Evolutionary conservation across 768 basidiomycete genomes (phyloP), one percentile per base, ranked within the genome.

Genomic region (Pisolithus sp.): DNA sequence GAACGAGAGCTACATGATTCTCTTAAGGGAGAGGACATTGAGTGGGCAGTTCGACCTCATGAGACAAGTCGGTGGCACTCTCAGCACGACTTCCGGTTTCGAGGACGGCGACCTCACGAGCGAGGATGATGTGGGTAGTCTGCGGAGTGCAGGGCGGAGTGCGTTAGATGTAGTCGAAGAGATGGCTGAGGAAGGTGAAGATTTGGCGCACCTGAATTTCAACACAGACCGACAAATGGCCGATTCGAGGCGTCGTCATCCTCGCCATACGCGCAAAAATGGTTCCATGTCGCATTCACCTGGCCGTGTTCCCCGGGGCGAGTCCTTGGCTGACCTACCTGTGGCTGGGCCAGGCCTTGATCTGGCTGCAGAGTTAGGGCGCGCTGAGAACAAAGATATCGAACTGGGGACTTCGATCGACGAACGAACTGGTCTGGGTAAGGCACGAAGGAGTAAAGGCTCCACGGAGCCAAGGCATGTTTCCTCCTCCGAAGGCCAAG

Each of bases 1-100:
- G 60, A 99, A 97, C 67, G 93, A 96, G 69, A 89, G 89, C 46
- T 99, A 93, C 72, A 92, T 95, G 79, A 90, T 94, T 55, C 77
- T 99, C 37, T 72, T 98, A 23, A 77, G 90, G 55, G 94, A 98
- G 71, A 85, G 81, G 73, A 97, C 96, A 0, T 68, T 98, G 41
- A 93, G 78, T 57, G 95, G 95, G 4, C 87, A 89, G 59, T 90
- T 88, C 64, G 85, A 91, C 64, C 71, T 89, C 55, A 73, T 83
- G 65, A 82, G 76, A 59, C 81, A 85, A 67, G 83, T 86, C 31
- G 81, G 79, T 39, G 78, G 72, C 41, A 70, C 68, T 47, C 64
- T 63, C n/a, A 67, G 67, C 18, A 69, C 64, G 38, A 67, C 71
- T 15, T 76, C 73, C 4, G 73, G 73, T 26, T 69, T 72, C 12